Evolutionary conservation across 208 protist genomes (phyloP).

Genomic region (Borovskyia barvae): DNA sequence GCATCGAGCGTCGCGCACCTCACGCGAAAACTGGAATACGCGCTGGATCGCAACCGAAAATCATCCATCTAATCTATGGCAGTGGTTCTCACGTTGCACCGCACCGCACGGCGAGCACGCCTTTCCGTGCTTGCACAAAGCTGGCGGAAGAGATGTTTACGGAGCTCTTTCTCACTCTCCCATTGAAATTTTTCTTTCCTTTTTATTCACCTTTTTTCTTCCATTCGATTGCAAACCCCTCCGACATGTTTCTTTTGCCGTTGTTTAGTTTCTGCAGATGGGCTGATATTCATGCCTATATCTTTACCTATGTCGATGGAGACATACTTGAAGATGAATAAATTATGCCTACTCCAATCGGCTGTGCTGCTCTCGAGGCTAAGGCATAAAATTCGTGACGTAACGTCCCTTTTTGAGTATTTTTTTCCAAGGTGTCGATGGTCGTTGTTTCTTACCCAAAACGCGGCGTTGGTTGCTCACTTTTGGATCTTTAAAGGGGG

Average conservation of each 20-base stretch:
- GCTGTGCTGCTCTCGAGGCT: no score
- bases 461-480: no score
- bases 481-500: no score
- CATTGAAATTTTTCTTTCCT: neutral
- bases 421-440: no score
- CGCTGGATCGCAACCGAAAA: constrained; percentile 30
- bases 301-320: no score
- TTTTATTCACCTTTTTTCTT: constrained; percentile 1
- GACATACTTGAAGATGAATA: no score
- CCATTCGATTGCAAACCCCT: neutral
- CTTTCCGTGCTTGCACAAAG: neutral
- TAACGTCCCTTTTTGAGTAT: no score
- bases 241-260: constrained; percentile 1
- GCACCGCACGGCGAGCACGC: neutral
- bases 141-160: neutral
- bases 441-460: no score
- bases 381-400: no score
- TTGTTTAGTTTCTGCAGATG: neutral
- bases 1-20: constrained; percentile 31
- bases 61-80: no score
- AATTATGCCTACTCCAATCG: no score
- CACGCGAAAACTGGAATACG: constrained; percentile 29
- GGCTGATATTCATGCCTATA: neutral
- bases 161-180: neutral
- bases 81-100: neutral